These are phyloP conservation scores for Epichloe festucae DNA, from an alignment of 2,329 filamentous ascomycete genomes.

Conservation along the genomic window DNA sequence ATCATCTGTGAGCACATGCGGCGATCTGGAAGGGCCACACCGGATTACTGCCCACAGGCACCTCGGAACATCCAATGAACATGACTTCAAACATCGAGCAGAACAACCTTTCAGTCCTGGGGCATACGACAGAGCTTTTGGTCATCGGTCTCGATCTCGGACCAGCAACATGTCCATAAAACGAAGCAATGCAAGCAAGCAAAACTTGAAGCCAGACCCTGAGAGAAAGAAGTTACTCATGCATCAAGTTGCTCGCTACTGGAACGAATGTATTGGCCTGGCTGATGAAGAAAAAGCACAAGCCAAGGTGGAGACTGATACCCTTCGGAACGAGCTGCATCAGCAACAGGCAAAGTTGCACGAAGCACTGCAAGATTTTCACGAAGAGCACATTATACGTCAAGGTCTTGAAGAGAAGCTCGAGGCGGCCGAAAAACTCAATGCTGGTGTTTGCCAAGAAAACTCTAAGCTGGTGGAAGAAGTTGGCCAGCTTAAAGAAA, in stretches of 20 bases:
- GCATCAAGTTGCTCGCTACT: slow-evolving; percentile 18
- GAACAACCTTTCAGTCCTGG: neutral
- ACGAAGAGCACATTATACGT: slow-evolving; percentile 14
- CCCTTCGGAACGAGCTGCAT: slow-evolving; percentile 13
- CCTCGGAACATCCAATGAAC: neutral
- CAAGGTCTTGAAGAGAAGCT: slow-evolving; percentile 12
- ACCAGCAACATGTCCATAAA: slow-evolving; percentile 23
- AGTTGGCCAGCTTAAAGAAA: slow-evolving; percentile 15
- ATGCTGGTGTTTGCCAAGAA: slow-evolving; percentile 10
- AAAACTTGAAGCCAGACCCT: slow-evolving; percentile 6
- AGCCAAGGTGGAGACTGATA: slow-evolving; percentile 14
- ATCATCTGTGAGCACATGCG: slow-evolving; percentile 15
- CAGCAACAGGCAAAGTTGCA: slow-evolving; percentile 6
- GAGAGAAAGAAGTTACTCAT: slow-evolving; percentile 19
- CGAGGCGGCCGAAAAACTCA: slow-evolving; percentile 14
- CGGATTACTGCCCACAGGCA: slow-evolving; percentile 10
- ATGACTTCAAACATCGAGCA: neutral
- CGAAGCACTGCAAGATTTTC: slow-evolving; percentile 9
- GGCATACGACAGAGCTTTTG: neutral
- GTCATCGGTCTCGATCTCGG: slow-evolving; percentile 14
- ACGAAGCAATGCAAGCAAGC: slow-evolving; percentile 10
- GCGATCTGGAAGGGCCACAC: slow-evolving; percentile 19
- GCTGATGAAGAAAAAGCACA: slow-evolving; percentile 17
- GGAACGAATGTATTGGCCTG: slow-evolving; percentile 22
- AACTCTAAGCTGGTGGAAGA: slow-evolving; percentile 15